phyloP scores from a whole-genome alignment of 768 basidiomycete genomes.

The Pleurotus tuoliensis region DNA sequence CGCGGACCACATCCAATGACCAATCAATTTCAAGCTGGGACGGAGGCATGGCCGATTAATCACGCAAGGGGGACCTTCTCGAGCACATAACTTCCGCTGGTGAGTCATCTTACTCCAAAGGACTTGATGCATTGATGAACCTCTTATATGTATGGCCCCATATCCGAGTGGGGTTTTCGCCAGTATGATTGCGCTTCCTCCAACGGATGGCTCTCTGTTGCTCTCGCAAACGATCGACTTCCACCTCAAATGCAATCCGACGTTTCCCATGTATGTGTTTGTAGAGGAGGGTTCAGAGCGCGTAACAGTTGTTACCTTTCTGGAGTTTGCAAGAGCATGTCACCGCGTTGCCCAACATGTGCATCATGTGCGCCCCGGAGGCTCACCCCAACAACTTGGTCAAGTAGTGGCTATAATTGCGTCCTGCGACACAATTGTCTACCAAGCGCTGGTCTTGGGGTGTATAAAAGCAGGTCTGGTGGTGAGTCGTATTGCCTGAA shows the following conservation, averaged over 20 bases:
- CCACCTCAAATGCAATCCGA: conserved; percentile 30
- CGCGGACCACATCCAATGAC: too few relatives aligned
- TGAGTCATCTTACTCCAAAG: too few relatives aligned
- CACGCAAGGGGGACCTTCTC: too few relatives aligned
- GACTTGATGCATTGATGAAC: too few relatives aligned
- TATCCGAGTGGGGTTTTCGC: neutral
- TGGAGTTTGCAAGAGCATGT: conserved; percentile 42
- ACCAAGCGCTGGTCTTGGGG: conserved; percentile 37
- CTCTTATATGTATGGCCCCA: too few relatives aligned
- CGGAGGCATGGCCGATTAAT: too few relatives aligned
- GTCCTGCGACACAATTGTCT: conserved; percentile 30
- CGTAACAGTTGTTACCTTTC: conserved; percentile 27
- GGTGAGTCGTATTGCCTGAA: conserved; percentile 17
- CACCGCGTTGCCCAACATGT: conserved; percentile 38
- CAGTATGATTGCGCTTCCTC: conserved; percentile 13
- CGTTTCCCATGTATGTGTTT: conserved; percentile 26
- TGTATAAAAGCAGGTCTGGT: conserved; percentile 31
- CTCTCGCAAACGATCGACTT: conserved; percentile 30
- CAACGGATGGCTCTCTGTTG: conserved; percentile 28
- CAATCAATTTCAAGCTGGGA: too few relatives aligned
- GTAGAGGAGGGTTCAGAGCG: conserved; percentile 13
- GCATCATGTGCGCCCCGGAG: conserved; percentile 29
- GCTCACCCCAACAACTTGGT: conserved; percentile 19
- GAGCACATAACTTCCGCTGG: too few relatives aligned
- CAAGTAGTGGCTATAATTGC: conserved; percentile 33